Evolutionary conservation across 495 filamentous ascomycete genomes (phyloP).

Genomic region (Penicillium antarcticum): DNA sequence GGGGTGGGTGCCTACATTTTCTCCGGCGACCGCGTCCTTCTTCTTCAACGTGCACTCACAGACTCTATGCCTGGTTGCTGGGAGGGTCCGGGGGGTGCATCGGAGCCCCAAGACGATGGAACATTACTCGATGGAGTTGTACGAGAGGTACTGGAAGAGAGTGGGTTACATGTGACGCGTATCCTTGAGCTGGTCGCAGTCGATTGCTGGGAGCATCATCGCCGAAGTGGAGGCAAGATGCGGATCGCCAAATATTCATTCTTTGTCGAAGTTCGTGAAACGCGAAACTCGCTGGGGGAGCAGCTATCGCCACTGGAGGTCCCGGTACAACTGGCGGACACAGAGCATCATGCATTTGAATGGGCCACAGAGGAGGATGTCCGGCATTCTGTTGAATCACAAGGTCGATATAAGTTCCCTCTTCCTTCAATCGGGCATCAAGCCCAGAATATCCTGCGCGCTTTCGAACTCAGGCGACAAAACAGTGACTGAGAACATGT

Average conservation of each 20-base stretch:
- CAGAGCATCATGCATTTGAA: slow-evolving; percentile 42
- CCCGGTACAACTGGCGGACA: slow-evolving; percentile 31
- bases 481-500: no score
- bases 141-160: slow-evolving; percentile 58
- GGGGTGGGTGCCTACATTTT: slow-evolving; percentile 45
- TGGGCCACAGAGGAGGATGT: slow-evolving; percentile 47
- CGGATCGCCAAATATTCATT: slow-evolving; percentile 34
- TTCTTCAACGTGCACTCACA: slow-evolving; percentile 50
- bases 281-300: background rate
- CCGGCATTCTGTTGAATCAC: slow-evolving; percentile 4
- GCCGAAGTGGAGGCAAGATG: slow-evolving; percentile 9
- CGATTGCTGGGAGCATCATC: slow-evolving; percentile 28
- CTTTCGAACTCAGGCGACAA: slow-evolving; percentile 9
- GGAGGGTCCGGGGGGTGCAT: slow-evolving; percentile 58
- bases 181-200: slow-evolving; percentile 42
- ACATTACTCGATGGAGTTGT: slow-evolving; percentile 53
- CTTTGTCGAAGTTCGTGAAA: slow-evolving; percentile 36
- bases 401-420: slow-evolving; percentile 12
- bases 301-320: slow-evolving; percentile 21
- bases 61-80: slow-evolving; percentile 45
- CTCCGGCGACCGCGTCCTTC: slow-evolving; percentile 36
- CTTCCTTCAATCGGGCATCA: background rate
- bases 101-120: slow-evolving; percentile 39
- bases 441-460: slow-evolving; percentile 15
- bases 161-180: slow-evolving; percentile 46